phyloP scores from a whole-genome alignment of 129 eudicot species.

The Daucus carota region DNA sequence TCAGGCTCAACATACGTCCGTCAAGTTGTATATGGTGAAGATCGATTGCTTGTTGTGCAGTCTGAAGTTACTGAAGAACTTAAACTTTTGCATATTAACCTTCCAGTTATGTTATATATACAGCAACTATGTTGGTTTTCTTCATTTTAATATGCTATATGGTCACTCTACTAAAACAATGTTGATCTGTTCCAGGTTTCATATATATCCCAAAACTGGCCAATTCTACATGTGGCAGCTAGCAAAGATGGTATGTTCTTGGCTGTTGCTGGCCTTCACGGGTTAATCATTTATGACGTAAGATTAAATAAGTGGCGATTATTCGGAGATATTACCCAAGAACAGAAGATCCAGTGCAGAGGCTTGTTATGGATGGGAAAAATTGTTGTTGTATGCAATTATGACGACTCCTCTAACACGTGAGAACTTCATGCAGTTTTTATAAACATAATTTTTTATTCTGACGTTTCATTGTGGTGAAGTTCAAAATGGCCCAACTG shows the following conservation, averaged over 20 bases:
- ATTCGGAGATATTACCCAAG: constrained; percentile 95
- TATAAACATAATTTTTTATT: neutral
- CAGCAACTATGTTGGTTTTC: neutral
- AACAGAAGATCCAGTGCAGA: constrained; percentile 87
- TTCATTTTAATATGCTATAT: constrained; percentile 7
- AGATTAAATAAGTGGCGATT: constrained; percentile 76
- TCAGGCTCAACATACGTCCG: constrained; percentile 73
- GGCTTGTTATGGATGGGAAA: constrained; percentile 98
- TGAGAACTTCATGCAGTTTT: constrained; percentile 25
- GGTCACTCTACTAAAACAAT: constrained; percentile 22
- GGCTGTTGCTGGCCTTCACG: constrained; percentile 97
- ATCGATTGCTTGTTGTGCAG: constrained; percentile 91
- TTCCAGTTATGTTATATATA: constrained; percentile 73
- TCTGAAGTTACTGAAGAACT: constrained; percentile 96
- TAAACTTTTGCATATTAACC: constrained; percentile 81
- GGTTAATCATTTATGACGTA: constrained; percentile 83
- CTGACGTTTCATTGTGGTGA: neutral
- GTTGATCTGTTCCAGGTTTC: constrained; percentile 53
- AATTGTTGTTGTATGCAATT: constrained; percentile 94
- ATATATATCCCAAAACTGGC: constrained; percentile 96
- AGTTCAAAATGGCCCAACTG: neutral
- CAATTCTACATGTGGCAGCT: constrained; percentile 89
- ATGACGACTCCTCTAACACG: constrained; percentile 63
- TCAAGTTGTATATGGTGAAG: constrained; percentile 95
- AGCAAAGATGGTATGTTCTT: constrained; percentile 94